Conservation (phyloP, 2,329 filamentous ascomycete species). For the Calonectria naviculata region DNA sequence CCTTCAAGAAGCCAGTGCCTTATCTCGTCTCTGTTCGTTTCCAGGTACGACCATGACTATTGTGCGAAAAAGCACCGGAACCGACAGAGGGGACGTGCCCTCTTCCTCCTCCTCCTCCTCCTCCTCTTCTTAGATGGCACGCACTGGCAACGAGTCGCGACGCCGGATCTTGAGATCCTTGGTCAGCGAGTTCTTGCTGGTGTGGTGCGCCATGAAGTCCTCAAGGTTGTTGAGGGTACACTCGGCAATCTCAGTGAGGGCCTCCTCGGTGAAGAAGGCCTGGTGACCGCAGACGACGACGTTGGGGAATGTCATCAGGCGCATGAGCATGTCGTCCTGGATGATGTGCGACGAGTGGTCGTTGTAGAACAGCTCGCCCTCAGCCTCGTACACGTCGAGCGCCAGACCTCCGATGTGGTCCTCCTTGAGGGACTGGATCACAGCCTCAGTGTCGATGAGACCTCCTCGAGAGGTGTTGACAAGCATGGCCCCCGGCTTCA, state of each 20-base stretch:
- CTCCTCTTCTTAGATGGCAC: slow-evolving; percentile 47
- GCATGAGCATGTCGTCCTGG: slow-evolving; percentile 73
- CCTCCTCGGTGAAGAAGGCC: slow-evolving; percentile 76
- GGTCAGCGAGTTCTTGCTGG: slow-evolving; percentile 48
- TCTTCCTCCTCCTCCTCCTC: too few species aligned
- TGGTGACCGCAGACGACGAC: slow-evolving; percentile 76
- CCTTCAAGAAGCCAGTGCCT: slow-evolving; percentile 3
- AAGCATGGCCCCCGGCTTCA: slow-evolving; percentile 71
- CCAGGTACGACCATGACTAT: slow-evolving; percentile 18
- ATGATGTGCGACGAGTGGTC: slow-evolving; percentile 74
- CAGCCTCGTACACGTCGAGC: slow-evolving; percentile 76
- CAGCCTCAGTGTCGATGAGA: slow-evolving; percentile 69
- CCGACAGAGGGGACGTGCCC: neutral
- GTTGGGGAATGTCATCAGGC: slow-evolving; percentile 75
- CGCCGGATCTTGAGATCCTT: slow-evolving; percentile 38
- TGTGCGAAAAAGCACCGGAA: neutral
- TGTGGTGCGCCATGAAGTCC: slow-evolving; percentile 50
- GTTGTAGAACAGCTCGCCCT: slow-evolving; percentile 72
- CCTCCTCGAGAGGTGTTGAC: slow-evolving; percentile 77
- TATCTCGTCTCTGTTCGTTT: neutral
- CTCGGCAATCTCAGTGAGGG: slow-evolving; percentile 71
- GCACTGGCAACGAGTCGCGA: slow-evolving; percentile 45
- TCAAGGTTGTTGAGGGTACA: slow-evolving; percentile 68
- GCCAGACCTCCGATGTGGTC: slow-evolving; percentile 71
- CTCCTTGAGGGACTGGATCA: slow-evolving; percentile 70